Evolutionary conservation across 139 green algal genomes (phyloP).

Genomic region (Bryopsis sp.): DNA sequence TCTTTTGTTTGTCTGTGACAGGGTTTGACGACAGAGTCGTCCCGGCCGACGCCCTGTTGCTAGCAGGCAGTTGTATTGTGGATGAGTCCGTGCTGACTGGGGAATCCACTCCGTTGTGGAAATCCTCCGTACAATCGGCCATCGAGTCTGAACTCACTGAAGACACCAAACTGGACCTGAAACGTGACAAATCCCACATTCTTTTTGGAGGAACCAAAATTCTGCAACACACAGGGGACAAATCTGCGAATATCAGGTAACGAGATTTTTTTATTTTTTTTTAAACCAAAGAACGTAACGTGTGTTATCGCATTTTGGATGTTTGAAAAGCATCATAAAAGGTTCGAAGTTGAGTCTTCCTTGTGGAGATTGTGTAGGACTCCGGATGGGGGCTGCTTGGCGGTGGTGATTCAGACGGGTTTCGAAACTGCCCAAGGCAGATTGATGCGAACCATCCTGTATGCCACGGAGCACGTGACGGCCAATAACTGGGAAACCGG

Average conservation of each 20-base stretch:
- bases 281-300: too few relatives aligned
- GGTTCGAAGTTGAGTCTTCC: too few relatives aligned
- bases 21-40: constrained; percentile 2
- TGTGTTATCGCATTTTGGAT: too few relatives aligned
- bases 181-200: constrained; percentile 75
- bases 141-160: constrained; percentile 18
- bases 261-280: neutral
- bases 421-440: constrained; percentile 92
- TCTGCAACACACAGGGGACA: constrained; percentile 68
- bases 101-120: constrained; percentile 85
- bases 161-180: constrained; percentile 46
- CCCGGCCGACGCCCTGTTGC: constrained; percentile 78
- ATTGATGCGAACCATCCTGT: constrained; percentile 97
- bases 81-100: constrained; percentile 96
- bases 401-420: constrained; percentile 87
- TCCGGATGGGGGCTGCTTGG: constrained; percentile 85
- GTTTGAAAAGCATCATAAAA: too few relatives aligned
- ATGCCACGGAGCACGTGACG: constrained; percentile 83
- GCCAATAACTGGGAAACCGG: constrained; percentile 92
- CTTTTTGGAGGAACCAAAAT: constrained; percentile 92
- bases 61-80: constrained; percentile 83
- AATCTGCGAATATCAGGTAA: constrained; percentile 39
- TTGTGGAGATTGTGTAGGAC: constrained; percentile 47
- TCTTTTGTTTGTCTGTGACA: neutral
- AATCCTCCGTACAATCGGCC: constrained; percentile 40